phyloP scores from a whole-genome alignment of 1,139 yeast species.

The Geotrichum fermentans region DNA sequence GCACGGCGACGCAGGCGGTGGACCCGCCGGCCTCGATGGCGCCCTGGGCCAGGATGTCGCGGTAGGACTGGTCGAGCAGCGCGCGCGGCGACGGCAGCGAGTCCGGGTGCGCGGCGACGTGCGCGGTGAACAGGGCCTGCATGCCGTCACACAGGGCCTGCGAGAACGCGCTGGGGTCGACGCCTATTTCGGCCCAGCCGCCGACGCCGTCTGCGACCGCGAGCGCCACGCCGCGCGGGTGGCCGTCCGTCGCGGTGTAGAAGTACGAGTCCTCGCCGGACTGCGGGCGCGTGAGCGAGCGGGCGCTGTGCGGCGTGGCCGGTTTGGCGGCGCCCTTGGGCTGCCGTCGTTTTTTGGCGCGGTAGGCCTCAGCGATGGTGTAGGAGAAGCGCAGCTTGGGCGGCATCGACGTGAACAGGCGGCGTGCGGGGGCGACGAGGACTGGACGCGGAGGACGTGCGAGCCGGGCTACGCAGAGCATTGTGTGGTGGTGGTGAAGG shows the following conservation, averaged over 20 bases:
- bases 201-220: conserved; percentile 99
- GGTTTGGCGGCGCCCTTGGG: not conserved
- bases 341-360: conserved; percentile 1
- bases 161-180: conserved; percentile 56
- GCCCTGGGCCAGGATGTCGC: conserved; percentile 8
- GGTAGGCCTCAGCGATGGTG: conserved; percentile 8
- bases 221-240: conserved; percentile 50
- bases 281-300: not conserved
- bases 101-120: not conserved
- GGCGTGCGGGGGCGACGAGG: not conserved
- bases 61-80: conserved; percentile 8
- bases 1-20: conserved; percentile 81
- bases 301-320: not conserved
- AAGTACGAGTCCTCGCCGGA: conserved; percentile 83
- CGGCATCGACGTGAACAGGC: not conserved
- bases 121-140: conserved; percentile 23
- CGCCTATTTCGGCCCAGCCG: conserved; percentile 92
- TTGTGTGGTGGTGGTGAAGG: too few relatives aligned
- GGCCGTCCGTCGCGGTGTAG: conserved; percentile 41
- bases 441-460: too few relatives aligned
- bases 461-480: too few relatives aligned
- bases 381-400: not conserved
- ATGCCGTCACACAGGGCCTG: conserved; percentile 37
- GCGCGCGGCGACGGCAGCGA: conserved; percentile 41
- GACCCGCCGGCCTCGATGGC: conserved; percentile 87